Conservation (phyloP, 164 flowering plant genomes). For the Annona cherimola region DNA sequence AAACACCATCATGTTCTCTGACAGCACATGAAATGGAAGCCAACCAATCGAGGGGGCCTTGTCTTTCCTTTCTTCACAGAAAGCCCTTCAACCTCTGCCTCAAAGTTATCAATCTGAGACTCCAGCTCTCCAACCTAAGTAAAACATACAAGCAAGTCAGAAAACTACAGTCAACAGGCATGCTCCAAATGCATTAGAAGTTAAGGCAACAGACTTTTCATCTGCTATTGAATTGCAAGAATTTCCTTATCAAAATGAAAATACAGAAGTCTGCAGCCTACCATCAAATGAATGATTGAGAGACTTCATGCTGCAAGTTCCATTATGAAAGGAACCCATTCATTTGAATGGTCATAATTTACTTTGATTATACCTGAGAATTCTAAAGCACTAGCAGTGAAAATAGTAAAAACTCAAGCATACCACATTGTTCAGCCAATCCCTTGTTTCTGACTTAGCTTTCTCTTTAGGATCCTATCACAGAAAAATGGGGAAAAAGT, state of each 20-base stretch:
- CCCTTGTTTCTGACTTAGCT: conserved; percentile 97
- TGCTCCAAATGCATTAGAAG: too few species aligned
- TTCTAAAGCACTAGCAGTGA: not conserved
- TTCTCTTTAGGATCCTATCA: conserved; percentile 95
- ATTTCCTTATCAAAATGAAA: too few species aligned
- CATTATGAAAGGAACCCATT: not conserved
- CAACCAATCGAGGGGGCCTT: conserved; percentile 98
- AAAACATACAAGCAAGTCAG: not conserved
- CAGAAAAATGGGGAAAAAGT: conserved; percentile 1
- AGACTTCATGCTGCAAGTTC: not conserved
- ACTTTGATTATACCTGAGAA: not conserved
- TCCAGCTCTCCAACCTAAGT: conserved; percentile 87
- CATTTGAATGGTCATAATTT: not conserved
- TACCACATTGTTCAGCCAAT: conserved; percentile 99
- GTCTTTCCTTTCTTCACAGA: conserved; percentile 93
- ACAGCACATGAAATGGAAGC: not conserved
- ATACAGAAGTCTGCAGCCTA: too few species aligned
- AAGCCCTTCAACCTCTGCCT: conserved; percentile 94
- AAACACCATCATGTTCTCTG: not conserved
- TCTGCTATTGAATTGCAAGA: too few species aligned
- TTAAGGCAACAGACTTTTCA: too few species aligned
- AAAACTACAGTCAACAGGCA: not conserved
- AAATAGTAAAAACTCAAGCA: conserved; percentile 9
- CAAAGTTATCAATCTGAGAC: conserved; percentile 84
- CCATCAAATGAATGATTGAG: too few species aligned